Percentiles rank a stretch among this genome's conserved stretches.
Evolutionary conservation across 1,284 basidiomycete species (phyloP).

Genomic region (Volvariella surrecta): DNA sequence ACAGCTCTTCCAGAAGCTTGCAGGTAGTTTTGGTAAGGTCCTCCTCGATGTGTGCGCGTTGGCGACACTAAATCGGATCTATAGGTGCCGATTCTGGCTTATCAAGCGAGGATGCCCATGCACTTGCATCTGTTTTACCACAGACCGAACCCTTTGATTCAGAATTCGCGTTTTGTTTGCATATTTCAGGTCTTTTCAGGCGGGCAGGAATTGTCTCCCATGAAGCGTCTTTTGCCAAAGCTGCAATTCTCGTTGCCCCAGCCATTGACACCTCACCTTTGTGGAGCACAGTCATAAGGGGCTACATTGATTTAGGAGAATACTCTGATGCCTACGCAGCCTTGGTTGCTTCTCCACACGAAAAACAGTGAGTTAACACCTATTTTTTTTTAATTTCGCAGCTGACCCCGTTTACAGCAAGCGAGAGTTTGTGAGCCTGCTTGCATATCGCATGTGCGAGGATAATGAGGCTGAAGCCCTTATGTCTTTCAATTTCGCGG

Average conservation of each 20-base stretch:
- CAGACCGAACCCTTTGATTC: constrained; percentile 46
- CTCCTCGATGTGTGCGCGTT: neutral
- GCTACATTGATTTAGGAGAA: constrained; percentile 60
- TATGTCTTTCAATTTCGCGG: constrained; percentile 81
- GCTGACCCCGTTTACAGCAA: constrained; percentile 41
- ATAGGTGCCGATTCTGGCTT: constrained; percentile 46
- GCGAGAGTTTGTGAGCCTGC: constrained; percentile 69
- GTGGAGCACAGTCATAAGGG: constrained; percentile 76
- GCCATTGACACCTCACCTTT: constrained; percentile 49
- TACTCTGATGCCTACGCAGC: constrained; percentile 85
- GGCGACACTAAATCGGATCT: constrained; percentile 10
- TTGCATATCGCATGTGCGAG: constrained; percentile 93
- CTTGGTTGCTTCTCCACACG: constrained; percentile 65
- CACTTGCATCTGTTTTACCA: constrained; percentile 57
- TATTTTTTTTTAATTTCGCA: constrained; percentile 7
- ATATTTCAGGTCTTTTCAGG: constrained; percentile 70
- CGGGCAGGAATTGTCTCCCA: constrained; percentile 44
- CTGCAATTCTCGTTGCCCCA: constrained; percentile 66
- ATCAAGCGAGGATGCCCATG: constrained; percentile 52
- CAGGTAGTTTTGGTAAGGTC: constrained; percentile 65
- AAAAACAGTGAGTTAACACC: constrained; percentile 56
- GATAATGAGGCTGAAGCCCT: constrained; percentile 74
- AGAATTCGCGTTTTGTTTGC: constrained; percentile 69
- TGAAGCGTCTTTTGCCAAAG: constrained; percentile 67
- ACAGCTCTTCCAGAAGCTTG: constrained; percentile 64